Percentiles rank a stretch among this genome's conserved stretches.
Evolutionary conservation across 2,329 filamentous ascomycete species (phyloP).

Genomic region (Periconia macrospinosa): DNA sequence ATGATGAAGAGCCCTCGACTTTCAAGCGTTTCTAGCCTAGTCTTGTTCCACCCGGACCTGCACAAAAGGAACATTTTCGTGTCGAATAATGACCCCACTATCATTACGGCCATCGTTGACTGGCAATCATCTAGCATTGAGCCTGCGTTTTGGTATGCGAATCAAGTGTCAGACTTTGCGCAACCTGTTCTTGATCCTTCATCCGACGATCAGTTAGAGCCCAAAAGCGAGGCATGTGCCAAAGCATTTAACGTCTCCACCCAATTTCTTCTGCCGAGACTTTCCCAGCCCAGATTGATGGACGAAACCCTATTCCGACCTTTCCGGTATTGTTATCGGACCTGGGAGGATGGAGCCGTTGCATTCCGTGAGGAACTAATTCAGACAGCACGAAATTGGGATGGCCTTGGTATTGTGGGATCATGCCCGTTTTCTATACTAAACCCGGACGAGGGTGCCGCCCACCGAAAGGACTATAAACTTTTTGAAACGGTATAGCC

Average conservation of each 20-base stretch:
- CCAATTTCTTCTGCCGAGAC: conserved; percentile 33
- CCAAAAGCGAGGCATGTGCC: conserved; percentile 30
- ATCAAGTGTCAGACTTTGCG: conserved; percentile 46
- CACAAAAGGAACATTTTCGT: conserved; percentile 50
- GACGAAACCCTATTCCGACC: conserved; percentile 42
- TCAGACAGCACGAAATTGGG: conserved; percentile 41
- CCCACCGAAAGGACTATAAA: conserved; percentile 34
- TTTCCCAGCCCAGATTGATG: conserved; percentile 35
- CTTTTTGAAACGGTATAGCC: conserved; percentile 38
- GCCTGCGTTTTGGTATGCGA: conserved; percentile 44
- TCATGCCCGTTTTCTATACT: conserved; percentile 36
- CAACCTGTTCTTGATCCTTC: conserved; percentile 21
- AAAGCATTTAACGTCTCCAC: conserved; percentile 38
- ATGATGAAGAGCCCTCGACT: conserved; percentile 32
- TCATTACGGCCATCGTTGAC: conserved; percentile 46
- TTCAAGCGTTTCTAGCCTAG: conserved; percentile 27
- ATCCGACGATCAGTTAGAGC: conserved; percentile 14
- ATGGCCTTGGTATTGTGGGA: conserved; percentile 41
- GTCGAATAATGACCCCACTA: conserved; percentile 41
- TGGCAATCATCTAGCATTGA: conserved; percentile 48
- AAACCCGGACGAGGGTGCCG: conserved; percentile 23
- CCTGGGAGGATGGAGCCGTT: conserved; percentile 46
- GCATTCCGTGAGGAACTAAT: conserved; percentile 47
- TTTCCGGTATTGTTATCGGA: conserved; percentile 45
- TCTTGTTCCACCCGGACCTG: conserved; percentile 46